A percentile compares a stretch with the other conserved stretches of the same genome.
These are phyloP conservation scores for Alternaria alternata DNA, from an alignment of 2,329 filamentous ascomycete species.

Conservation along the genomic window DNA sequence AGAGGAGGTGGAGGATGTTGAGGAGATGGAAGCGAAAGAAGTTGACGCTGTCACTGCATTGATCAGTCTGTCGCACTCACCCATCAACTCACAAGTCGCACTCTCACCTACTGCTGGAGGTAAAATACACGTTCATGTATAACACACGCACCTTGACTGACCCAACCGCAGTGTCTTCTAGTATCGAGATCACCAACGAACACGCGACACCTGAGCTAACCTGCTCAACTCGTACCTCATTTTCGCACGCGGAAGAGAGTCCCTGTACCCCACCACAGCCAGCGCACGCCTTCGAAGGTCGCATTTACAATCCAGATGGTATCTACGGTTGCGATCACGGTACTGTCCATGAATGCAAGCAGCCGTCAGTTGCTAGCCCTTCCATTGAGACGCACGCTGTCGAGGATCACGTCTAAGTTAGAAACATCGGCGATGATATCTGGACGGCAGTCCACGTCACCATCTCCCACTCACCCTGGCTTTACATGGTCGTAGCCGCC, in stretches of 20 bases:
- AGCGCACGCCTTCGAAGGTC: background rate
- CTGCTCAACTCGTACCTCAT: background rate
- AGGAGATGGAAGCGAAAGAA: background rate
- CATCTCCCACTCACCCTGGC: background rate
- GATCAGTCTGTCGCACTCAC: slow-evolving; percentile 1
- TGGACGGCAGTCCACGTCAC: background rate
- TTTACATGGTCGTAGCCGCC: background rate
- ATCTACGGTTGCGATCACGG: background rate
- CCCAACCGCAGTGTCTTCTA: background rate
- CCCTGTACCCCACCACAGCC: background rate
- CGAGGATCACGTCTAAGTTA: background rate
- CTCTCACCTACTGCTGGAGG: background rate
- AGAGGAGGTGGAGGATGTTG: background rate
- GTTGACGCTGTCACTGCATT: slow-evolving; percentile 9
- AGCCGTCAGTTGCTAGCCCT: background rate
- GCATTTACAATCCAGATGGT: background rate
- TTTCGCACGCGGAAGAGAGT: background rate
- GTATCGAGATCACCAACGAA: background rate
- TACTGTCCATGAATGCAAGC: background rate
- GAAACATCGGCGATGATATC: background rate
- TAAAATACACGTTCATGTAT: background rate
- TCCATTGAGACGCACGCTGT: background rate
- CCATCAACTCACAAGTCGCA: background rate
- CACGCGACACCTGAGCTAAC: background rate
- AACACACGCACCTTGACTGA: background rate